These are phyloP conservation scores for Botrytis squamosa DNA, from an alignment of 2,329 filamentous ascomycete species.

Conservation along the genomic window DNA sequence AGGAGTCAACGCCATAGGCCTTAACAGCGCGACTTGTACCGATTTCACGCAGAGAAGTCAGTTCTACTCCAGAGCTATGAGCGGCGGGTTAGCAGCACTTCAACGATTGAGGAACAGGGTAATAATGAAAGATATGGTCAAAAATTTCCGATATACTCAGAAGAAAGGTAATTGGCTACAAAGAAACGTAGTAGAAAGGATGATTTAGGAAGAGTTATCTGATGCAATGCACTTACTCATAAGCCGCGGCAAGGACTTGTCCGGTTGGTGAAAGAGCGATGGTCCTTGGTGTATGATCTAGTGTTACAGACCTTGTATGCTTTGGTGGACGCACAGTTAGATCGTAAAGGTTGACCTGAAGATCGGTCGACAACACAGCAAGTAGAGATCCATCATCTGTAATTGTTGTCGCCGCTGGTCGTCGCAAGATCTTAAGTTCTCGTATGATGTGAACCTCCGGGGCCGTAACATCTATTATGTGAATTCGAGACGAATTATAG, in stretches of 20 bases:
- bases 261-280: slow-evolving; percentile 81
- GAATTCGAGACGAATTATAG: slow-evolving; percentile 82
- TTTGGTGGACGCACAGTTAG: slow-evolving; percentile 63
- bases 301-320: slow-evolving; percentile 69
- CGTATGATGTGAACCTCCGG: slow-evolving; percentile 63
- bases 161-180: background rate
- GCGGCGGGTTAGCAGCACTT: slow-evolving; percentile 6
- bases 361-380: slow-evolving; percentile 76
- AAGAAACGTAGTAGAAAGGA: background rate
- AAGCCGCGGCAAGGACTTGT: slow-evolving; percentile 78
- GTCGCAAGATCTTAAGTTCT: slow-evolving; percentile 75
- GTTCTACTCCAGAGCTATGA: slow-evolving; percentile 70
- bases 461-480: slow-evolving; percentile 68
- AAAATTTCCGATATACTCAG: background rate
- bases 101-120: background rate
- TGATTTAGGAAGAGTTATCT: no score
- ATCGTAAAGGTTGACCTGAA: slow-evolving; percentile 85
- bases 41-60: slow-evolving; percentile 68
- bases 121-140: background rate
- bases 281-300: slow-evolving; percentile 75
- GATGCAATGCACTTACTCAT: slow-evolving; percentile 51
- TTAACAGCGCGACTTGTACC: slow-evolving; percentile 69
- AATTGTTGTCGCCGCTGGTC: slow-evolving; percentile 74
- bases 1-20: slow-evolving; percentile 70
- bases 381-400: slow-evolving; percentile 74